Conservation (phyloP, 345 rosid genomes). For the Melaleuca alternifolia region DNA sequence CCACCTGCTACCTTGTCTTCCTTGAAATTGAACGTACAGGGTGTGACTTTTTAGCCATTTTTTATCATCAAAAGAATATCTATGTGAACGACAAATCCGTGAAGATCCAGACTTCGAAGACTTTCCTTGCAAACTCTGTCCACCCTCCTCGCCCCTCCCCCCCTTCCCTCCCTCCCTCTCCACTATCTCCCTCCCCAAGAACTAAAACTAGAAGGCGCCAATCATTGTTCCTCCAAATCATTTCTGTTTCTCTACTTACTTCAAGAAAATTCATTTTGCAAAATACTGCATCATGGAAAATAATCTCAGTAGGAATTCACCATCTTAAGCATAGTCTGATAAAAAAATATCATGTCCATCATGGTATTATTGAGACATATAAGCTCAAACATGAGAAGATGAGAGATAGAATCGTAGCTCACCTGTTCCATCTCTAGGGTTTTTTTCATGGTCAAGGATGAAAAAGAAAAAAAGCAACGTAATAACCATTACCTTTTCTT, state of each 20-base stretch:
- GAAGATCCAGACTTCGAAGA: not conserved
- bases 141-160: too few relatives aligned
- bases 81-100: not conserved
- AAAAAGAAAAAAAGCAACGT: not conserved
- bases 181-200: not conserved
- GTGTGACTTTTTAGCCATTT: not conserved
- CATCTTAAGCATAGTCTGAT: not conserved
- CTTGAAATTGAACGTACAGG: not conserved
- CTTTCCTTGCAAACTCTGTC: not conserved
- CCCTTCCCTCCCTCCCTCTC: not conserved
- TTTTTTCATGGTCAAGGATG: not conserved
- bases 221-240: not conserved
- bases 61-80: not conserved
- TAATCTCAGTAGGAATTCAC: not conserved
- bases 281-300: not conserved
- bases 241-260: not conserved
- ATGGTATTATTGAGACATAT: not conserved
- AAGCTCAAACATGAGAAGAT: not conserved
- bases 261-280: not conserved
- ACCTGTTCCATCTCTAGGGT: not conserved
- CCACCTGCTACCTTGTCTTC: not conserved
- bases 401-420: not conserved
- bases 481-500: not conserved
- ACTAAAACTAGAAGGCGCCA: not conserved
- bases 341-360: not conserved